Evolutionary conservation across 163 green algal species (phyloP), one percentile per base, ranked within the genome.

Genomic region (Chlorella variabilis): DNA sequence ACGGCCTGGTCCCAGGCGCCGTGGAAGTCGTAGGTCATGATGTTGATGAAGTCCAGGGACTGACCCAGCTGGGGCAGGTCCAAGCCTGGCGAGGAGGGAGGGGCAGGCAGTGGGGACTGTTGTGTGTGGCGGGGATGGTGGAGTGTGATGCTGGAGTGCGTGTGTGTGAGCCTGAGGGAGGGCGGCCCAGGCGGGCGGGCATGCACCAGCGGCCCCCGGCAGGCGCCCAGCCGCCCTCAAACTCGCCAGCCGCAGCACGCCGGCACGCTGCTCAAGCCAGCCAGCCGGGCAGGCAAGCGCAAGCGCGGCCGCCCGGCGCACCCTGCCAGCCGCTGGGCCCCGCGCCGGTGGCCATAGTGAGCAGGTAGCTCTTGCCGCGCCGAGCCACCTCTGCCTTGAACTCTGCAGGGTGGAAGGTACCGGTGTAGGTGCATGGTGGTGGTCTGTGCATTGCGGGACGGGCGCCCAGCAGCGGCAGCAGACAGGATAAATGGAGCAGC

Each of bases 21-120:
- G 27, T 82, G 34, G 58, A 74, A 75, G 21, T 83, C 77, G 48
- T 76, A 83, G 39, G 77, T 83, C 77, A 83, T 83, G 42, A 83
- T 51, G 63, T 83, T 81, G 36, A 83, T 83, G 3, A 56, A 83
- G 61, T 83, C 76, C 27, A 83, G 49, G 39, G 34, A 66, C 76
- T 76, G 76, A 8, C 51, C 76, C 61, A 83, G 51, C 31, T 25
- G 31, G 6, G 67, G 49, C 13, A 83, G 61, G 39, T 83, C 76
- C 67, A 82, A 49, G 15, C 76, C 76, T 77, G 76, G n/a, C 59
- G 42, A 4, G 39, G 36, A 29, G n/a, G 41, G 1, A 13, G 0
- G n/a, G n/a, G 8, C 8, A 38, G 17, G 59, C 59, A 67, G 3
- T 17, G 18, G 7, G 59, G 59, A 38, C n/a, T n/a, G n/a, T n/a